phyloP scores from a whole-genome alignment of 306 rosid species.

The Crotalaria pallida region DNA sequence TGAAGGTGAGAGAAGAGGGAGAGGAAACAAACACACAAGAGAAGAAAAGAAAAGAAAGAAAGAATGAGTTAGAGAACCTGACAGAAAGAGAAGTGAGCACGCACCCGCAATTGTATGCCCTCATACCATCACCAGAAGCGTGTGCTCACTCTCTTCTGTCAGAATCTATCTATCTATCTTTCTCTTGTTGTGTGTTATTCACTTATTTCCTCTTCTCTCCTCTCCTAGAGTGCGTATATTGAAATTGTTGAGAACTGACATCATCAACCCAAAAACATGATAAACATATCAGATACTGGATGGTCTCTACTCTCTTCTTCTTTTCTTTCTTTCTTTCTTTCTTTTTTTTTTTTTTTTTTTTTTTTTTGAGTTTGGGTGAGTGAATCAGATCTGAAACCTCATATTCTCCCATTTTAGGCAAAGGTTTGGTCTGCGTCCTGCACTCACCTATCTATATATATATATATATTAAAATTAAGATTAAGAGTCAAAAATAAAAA shows the following conservation, averaged over 20 bases:
- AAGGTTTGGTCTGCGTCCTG: neutral
- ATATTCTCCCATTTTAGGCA: constrained; percentile 18
- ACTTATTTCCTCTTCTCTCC: neutral
- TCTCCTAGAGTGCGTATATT: no score
- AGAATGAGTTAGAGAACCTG: no score
- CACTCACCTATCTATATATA: neutral
- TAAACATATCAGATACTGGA: neutral
- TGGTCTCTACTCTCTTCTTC: no score
- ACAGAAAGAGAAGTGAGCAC: constrained; percentile 82
- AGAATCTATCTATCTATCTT: constrained; percentile 14
- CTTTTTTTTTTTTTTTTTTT: no score
- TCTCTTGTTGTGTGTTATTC: neutral
- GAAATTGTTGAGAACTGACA: neutral
- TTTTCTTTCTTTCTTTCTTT: no score
- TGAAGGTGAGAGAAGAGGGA: no score
- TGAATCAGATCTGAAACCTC: neutral
- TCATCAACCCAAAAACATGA: neutral
- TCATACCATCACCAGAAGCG: constrained; percentile 48
- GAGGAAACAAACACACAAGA: neutral
- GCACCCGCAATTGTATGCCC: constrained; percentile 41
- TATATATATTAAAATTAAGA: no score
- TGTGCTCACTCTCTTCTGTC: constrained; percentile 99
- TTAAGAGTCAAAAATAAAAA: no score
- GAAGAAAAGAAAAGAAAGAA: neutral
- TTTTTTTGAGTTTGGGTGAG: neutral